Conservation (phyloP, 1,139 yeast genomes). For the Geotrichum macrosporum region DNA sequence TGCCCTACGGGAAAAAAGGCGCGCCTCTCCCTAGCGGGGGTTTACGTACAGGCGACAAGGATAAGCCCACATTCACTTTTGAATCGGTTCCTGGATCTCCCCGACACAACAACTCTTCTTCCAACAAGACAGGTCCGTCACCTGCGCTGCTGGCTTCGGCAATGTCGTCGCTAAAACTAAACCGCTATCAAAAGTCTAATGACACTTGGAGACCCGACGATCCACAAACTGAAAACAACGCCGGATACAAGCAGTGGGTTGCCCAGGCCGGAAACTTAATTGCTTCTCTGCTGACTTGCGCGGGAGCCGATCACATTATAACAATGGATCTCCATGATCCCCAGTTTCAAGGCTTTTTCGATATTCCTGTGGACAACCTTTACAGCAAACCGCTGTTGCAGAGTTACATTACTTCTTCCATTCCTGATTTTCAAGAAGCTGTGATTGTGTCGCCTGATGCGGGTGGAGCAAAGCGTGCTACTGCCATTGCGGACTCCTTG, state of each 20-base stretch:
- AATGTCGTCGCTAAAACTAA: conserved; percentile 34
- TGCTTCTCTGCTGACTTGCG: conserved; percentile 92
- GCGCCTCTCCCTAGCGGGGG: conserved; percentile 45
- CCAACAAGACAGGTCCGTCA: conserved; percentile 9
- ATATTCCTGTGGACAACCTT: conserved; percentile 91
- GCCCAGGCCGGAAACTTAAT: conserved; percentile 82
- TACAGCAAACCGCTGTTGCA: conserved; percentile 80
- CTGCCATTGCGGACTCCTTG: conserved; percentile 86
- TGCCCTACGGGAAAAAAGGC: conserved; percentile 70
- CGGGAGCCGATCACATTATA: conserved; percentile 95
- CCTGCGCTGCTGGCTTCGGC: conserved; percentile 10
- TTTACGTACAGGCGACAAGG: conserved; percentile 11
- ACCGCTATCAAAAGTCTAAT: conserved; percentile 89
- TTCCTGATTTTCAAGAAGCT: conserved; percentile 70
- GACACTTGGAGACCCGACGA: conserved; percentile 98
- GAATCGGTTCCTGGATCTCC: conserved; percentile 68
- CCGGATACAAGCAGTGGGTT: conserved; percentile 90
- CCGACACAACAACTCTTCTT: conserved; percentile 36
- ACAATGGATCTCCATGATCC: conserved; percentile 98
- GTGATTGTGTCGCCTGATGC: conserved; percentile 97
- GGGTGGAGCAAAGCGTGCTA: conserved; percentile 97
- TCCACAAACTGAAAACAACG: conserved; percentile 35
- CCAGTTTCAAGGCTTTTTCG: conserved; percentile 95
- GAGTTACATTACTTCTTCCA: conserved; percentile 67
- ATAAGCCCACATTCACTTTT: conserved; percentile 42